Evolutionary conservation across 179 eudicot species (phyloP).

Genomic region (Beta corolliflora): DNA sequence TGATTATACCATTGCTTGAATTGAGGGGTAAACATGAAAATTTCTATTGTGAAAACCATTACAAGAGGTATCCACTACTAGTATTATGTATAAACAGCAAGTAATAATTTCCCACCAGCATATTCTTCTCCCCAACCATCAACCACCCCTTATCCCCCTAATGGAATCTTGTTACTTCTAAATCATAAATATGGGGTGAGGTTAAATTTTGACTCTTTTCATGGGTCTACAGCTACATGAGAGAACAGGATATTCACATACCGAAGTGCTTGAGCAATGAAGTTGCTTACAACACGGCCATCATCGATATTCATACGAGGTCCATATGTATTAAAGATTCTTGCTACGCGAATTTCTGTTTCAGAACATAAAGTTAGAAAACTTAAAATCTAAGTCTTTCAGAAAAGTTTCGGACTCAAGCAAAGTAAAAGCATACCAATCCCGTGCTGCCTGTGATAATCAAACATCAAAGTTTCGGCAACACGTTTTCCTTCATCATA

Average conservation of each 20-base stretch:
- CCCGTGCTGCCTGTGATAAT: slow-evolving; percentile 97
- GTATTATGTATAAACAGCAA: neutral
- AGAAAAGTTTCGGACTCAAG: neutral
- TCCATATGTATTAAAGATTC: slow-evolving; percentile 97
- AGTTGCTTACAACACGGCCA: slow-evolving; percentile 98
- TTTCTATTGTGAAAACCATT: no score
- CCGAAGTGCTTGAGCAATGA: slow-evolving; percentile 97
- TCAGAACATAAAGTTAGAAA: slow-evolving; percentile 4
- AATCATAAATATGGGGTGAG: neutral
- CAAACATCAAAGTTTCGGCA: slow-evolving; percentile 98
- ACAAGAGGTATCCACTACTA: neutral
- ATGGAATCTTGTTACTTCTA: neutral
- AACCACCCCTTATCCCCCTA: neutral
- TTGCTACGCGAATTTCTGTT: slow-evolving; percentile 94
- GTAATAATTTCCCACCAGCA: neutral
- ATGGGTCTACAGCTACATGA: neutral
- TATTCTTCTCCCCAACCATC: neutral
- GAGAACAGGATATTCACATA: slow-evolving; percentile 24
- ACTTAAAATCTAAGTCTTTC: neutral
- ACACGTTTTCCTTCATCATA: slow-evolving; percentile 99
- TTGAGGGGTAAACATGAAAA: neutral
- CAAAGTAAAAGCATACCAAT: slow-evolving; percentile 52
- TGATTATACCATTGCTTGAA: neutral
- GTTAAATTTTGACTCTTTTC: neutral
- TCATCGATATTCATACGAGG: slow-evolving; percentile 99